A percentile compares a stretch with the other conserved stretches of the same genome.
Conservation (phyloP, 108 stramenopile genomes). For the Thalassiosira profunda region DNA sequence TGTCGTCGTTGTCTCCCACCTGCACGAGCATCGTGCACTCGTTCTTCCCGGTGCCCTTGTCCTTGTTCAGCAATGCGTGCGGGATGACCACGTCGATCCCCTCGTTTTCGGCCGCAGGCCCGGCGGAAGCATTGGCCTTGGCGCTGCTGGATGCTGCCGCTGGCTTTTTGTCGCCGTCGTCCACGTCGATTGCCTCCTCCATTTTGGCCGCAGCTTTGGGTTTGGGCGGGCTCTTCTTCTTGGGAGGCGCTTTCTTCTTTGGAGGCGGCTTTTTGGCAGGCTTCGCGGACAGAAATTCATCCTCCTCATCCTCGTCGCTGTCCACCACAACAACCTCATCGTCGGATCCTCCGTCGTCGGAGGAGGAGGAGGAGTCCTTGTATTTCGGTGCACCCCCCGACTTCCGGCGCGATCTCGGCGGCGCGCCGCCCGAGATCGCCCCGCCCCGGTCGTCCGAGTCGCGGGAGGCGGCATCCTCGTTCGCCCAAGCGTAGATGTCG, state of each 20-base stretch:
- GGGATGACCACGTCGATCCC: conserved; percentile 48
- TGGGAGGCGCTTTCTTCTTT: not conserved
- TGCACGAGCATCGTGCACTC: conserved; percentile 78
- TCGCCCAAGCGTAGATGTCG: too few relatives aligned
- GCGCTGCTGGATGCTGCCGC: not conserved
- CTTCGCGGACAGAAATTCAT: not conserved
- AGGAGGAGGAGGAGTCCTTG: conserved; percentile 7
- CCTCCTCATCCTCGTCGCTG: conserved; percentile 1
- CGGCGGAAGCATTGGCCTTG: not conserved
- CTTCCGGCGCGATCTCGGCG: too few relatives aligned
- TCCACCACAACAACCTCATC: not conserved
- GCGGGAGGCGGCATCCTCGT: too few relatives aligned
- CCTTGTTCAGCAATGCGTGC: conserved; percentile 26
- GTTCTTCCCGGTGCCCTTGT: conserved; percentile 18
- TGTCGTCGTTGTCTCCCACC: conserved; percentile 62
- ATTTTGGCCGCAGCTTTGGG: too few relatives aligned
- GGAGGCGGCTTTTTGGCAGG: not conserved
- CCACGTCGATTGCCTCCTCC: too few relatives aligned
- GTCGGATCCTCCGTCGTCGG: not conserved
- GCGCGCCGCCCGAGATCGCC: too few relatives aligned
- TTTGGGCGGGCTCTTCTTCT: too few relatives aligned
- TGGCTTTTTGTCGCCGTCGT: not conserved
- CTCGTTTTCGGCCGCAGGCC: not conserved
- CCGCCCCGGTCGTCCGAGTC: too few relatives aligned
- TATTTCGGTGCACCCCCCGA: too few relatives aligned